phyloP scores from a whole-genome alignment of 257 asterid genomes.

The Nicotiana tomentosiformis region DNA sequence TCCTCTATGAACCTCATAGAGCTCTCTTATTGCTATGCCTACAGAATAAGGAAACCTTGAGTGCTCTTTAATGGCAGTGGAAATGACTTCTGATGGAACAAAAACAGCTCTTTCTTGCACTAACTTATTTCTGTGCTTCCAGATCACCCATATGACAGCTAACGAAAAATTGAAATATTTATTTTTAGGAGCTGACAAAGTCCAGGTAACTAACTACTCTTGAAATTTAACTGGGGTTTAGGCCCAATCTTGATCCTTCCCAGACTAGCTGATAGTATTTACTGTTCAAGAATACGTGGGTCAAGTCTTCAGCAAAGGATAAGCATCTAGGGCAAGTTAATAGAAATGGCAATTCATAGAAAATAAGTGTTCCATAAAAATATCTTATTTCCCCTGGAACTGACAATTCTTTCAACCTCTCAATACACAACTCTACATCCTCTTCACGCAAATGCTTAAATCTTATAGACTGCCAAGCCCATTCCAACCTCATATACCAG shows the following conservation, averaged over 20 bases:
- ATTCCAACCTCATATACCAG: too few species aligned
- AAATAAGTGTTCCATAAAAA: background rate
- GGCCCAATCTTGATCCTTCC: background rate
- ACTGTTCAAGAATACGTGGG: background rate
- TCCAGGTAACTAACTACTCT: background rate
- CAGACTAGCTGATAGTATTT: background rate
- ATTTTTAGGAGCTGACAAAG: background rate
- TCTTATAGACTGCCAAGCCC: too few species aligned
- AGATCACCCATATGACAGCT: background rate
- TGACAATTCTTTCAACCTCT: background rate
- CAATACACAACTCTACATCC: background rate
- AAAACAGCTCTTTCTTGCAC: background rate
- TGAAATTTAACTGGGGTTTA: background rate
- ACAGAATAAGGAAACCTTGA: background rate
- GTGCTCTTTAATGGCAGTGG: background rate
- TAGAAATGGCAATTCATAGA: background rate
- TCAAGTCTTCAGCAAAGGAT: background rate
- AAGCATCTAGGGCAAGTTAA: background rate
- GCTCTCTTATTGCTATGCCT: background rate
- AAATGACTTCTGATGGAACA: background rate
- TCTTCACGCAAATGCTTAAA: background rate
- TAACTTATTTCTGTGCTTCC: background rate
- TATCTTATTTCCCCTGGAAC: background rate
- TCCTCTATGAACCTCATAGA: background rate
- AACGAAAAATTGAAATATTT: background rate